These are phyloP conservation scores for Ogataea thermomethanolica DNA, from an alignment of 805 yeast genomes.

Conservation along the genomic window DNA sequence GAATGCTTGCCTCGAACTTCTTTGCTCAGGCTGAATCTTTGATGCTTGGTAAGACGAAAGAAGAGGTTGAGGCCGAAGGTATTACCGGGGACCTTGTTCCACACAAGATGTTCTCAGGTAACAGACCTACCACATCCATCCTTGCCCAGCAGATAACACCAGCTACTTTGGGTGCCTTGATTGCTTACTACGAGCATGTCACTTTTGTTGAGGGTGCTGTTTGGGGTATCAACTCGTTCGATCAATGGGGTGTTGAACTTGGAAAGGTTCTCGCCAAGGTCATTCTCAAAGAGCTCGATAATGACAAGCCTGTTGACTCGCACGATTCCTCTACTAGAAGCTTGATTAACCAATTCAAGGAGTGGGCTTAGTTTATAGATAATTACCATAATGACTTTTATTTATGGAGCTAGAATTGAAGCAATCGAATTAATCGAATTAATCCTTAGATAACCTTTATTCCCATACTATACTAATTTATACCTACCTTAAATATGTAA, in stretches of 20 bases:
- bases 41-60: slow-evolving; percentile 90
- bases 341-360: slow-evolving; percentile 91
- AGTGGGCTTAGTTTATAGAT: slow-evolving; percentile 49
- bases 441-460: background rate
- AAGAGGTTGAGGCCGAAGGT: slow-evolving; percentile 84
- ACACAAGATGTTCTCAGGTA: slow-evolving; percentile 95
- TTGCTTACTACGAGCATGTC: slow-evolving; percentile 96
- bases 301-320: slow-evolving; percentile 46
- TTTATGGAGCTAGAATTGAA: background rate
- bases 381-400: background rate
- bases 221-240: slow-evolving; percentile 99
- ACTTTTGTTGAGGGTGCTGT: slow-evolving; percentile 98
- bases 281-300: slow-evolving; percentile 84
- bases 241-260: slow-evolving; percentile 99
- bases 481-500: background rate
- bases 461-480: background rate
- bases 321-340: slow-evolving; percentile 93
- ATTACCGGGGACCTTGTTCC: slow-evolving; percentile 78
- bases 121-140: slow-evolving; percentile 98
- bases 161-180: slow-evolving; percentile 91
- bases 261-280: slow-evolving; percentile 97
- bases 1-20: slow-evolving; percentile 98
- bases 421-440: background rate
- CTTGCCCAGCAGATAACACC: slow-evolving; percentile 95
- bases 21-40: slow-evolving; percentile 98